Evolutionary conservation across 2,329 filamentous ascomycete species (phyloP), one percentile per base, ranked within the genome.

Genomic region (Parastagonospora nodorum): DNA sequence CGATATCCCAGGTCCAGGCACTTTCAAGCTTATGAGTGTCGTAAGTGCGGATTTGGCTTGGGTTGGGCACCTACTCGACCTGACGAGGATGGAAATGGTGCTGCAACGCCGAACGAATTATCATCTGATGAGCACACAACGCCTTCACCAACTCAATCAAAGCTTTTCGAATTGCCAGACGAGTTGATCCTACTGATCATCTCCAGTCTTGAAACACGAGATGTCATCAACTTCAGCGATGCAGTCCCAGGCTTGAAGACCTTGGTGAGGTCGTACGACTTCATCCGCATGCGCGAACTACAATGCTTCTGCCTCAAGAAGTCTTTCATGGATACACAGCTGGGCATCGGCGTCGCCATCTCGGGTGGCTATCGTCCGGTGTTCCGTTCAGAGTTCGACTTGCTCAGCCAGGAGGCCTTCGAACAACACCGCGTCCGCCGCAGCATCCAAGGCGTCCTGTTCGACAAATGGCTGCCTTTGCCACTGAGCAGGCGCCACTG

Each of bases 341-440:
- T 81, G 1, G 79, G 78, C 2, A 69, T 81, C 8, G 78, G 78
- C 2, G 73, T 81, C 36, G 58, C 58, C 1, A 39, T 66, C 24
- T 53, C 48, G 0, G 53, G 69, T 9, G 30, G 42, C 1, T 54
- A 50, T 6, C 50, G 58, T 12, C 66, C 69, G 2, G 60, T 61
- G 5, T 62, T 81, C 42, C 60, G 70, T 28, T 82, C 78, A 1
- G 79, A 82, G 53, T 82, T 82, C 48, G 79, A 82, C 45, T 64
- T 81, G 5, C 46, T 83, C 12, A 80, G 78, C 2, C 46, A 73
- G 11, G 61, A 75, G 31, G 79, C 75, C 0, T 80, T 72, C 55
- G 41, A 57, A 2, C 50, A 67, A 1, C 68, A 77, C 41, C 2
- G 42, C 0, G 66, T 80, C 9, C 71, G 75, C 3, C 48, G 48